Percentiles rank a stretch among this genome's conserved stretches.
Evolutionary conservation across 108 stramenopile genomes (phyloP).

Genomic region (Hondaea fermentalgiana): DNA sequence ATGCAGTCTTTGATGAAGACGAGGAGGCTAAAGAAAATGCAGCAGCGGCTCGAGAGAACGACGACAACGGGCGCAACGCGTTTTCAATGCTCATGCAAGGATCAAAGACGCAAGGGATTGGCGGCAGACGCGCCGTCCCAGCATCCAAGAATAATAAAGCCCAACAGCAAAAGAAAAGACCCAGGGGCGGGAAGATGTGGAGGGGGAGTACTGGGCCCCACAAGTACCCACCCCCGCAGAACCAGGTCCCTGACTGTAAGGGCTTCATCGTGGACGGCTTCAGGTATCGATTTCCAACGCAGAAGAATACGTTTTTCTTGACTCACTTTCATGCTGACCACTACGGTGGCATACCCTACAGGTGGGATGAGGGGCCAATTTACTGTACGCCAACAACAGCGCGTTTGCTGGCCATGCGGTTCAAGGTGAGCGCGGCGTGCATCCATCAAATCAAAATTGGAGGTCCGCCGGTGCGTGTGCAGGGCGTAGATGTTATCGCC

Average conservation of each 20-base stretch:
- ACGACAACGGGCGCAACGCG: background rate
- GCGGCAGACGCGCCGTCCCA: background rate
- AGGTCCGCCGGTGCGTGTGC: background rate
- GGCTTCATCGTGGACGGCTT: background rate
- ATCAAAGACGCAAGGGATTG: background rate
- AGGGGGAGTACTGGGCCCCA: too few relatives aligned
- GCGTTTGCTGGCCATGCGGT: background rate
- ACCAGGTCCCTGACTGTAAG: background rate
- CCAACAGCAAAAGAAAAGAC: too few relatives aligned
- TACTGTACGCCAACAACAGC: background rate
- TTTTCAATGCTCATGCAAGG: background rate
- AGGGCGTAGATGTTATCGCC: background rate
- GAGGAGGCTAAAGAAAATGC: background rate
- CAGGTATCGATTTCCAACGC: background rate
- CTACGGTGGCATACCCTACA: background rate
- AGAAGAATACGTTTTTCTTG: background rate
- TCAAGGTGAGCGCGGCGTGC: background rate
- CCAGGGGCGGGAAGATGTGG: too few relatives aligned
- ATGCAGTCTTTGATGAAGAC: background rate
- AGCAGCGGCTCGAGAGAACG: background rate
- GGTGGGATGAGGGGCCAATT: background rate
- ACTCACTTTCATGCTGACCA: slow-evolving; percentile 12
- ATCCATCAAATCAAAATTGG: background rate
- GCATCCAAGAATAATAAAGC: background rate
- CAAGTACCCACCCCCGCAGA: background rate